Base-by-base conservation (phyloP, 2,329 filamentous ascomycete species). In the Hawksworthiomyces lignivorus region DNA sequence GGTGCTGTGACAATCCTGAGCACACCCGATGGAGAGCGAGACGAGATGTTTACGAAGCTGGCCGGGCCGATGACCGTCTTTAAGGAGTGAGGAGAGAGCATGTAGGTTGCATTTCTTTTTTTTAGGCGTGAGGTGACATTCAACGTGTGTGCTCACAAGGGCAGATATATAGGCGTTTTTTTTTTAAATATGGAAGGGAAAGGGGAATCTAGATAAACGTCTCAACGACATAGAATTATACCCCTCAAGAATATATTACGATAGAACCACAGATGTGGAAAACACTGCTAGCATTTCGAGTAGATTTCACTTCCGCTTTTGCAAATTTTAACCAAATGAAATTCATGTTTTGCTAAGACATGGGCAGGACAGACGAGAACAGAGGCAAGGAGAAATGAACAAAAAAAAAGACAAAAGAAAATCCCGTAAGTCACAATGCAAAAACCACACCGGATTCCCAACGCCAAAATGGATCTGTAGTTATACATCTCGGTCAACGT, bases 1-100 rank as follows among this genome's bases (percentile, higher is more conserved):
- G 92, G 90, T 1, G 90, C 90, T 0, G 80, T 97, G 14, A 97
- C 90, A 2, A 82, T 80, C 19, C 68, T 95, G 44, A 95, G 88
- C 58, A 86, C 83, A 3, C 70, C 83, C 0, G 72, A 82, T 44
- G 87, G 80, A 4, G 90, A 97, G 68, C 83, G 82, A 63, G 85
- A 94, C 46, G 92, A 97, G 69, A 96, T 97, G 88, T 70, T 82
- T 54, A 80, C 78, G 7, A 90, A 89, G 62, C 62, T 87, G 37
- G 72, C 68, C 37, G 75, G 75, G 3, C 74, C 74, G 10, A 54
- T 79, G 51, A 67, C 72, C 1, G 60, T 73, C 4, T 75, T 78
- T 48, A 59, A 56, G n/a, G 53, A 56, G 26, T 36, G 20, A 32
- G 6, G 29, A 2, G 17, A 33, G 21, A 29, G 18, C 20, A 24